Base-by-base conservation (phyloP, 1,284 basidiomycete species). In the Fomitopsis betulina region DNA sequence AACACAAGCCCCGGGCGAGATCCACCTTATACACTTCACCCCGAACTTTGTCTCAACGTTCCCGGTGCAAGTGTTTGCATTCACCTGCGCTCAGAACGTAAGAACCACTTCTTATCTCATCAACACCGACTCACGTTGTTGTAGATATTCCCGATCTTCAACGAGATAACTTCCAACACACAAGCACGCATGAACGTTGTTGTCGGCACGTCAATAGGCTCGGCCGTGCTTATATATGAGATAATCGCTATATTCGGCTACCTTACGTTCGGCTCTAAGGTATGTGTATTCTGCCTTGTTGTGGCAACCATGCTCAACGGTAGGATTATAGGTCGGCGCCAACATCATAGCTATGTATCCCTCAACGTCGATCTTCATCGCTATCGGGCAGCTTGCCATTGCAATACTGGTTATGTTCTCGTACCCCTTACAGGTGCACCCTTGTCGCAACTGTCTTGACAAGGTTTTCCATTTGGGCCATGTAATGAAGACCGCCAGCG, bases 321-420 rank as follows among this genome's bases (percentile, higher is more conserved):
- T 17, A 1, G 2, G 25, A 32, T 25, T 13, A 12, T 61, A 91
- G 87, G 93, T 98, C 62, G 87, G 89, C 43, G 85, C 89, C 37
- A 96, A 98, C 74, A 91, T 98, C 65, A 92, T 98, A 65, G 91
- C 92, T 17, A 95, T 94, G 92, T 98, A 97, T 68, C 94, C 95
- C 1, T 86, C 92, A n/a, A 93, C 91, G 1, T 94, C 94, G 39
- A 73, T 96, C 35, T 92, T 97, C 72, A 92, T 99, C 62, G 94
- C 96, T 40, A 72, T 97, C 62, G 96, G 96, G 6, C 93, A 98
- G 68, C 77, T 98, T 8, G 95, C 95, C 19, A 97, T 99, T 66
- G 92, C 95, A 40, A 77, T 94, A 49, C 82, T 98, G 32, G 95
- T 95, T 62, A 79, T 91, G 62, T 94, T 95, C 66, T 94, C 92